These are phyloP conservation scores for Hemileccinum impolitum DNA, from an alignment of 768 basidiomycete species.

Conservation along the genomic window DNA sequence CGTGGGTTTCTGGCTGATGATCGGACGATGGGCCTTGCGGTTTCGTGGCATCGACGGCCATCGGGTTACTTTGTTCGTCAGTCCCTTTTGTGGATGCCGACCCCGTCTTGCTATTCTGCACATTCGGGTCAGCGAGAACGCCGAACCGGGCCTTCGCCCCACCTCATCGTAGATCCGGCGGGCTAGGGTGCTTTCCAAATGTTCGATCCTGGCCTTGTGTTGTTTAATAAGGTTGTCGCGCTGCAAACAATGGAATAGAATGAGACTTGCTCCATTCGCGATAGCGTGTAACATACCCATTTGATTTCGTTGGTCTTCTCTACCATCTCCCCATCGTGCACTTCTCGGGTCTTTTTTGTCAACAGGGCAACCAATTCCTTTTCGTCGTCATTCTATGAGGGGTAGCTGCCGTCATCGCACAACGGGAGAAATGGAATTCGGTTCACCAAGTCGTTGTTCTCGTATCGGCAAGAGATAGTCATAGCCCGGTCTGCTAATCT, in stretches of 20 bases:
- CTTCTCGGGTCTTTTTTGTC: constrained; percentile 40
- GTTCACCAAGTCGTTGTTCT: constrained; percentile 46
- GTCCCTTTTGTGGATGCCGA: constrained; percentile 9
- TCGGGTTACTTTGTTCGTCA: constrained; percentile 12
- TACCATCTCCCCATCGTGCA: constrained; percentile 52
- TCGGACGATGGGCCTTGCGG: constrained; percentile 9
- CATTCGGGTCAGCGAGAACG: constrained; percentile 14
- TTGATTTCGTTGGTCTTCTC: constrained; percentile 56
- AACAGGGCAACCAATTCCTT: constrained; percentile 46
- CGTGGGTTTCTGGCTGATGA: constrained; percentile 19
- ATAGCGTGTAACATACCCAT: constrained; percentile 32
- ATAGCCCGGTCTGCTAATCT: constrained; percentile 25
- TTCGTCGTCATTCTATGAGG: constrained; percentile 46
- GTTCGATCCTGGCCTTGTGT: constrained; percentile 41
- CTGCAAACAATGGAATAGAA: constrained; percentile 28
- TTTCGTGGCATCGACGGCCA: constrained; percentile 9
- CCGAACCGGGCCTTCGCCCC: constrained; percentile 7
- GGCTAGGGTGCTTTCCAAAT: constrained; percentile 46
- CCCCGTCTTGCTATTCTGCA: constrained; percentile 10
- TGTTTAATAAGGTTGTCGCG: constrained; percentile 46
- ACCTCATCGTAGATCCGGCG: constrained; percentile 39
- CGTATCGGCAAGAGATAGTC: constrained; percentile 38
- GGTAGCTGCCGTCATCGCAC: constrained; percentile 12
- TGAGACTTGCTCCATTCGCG: constrained; percentile 5
- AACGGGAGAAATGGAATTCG: constrained; percentile 13